These are phyloP conservation scores for Cyclotella atomus DNA, from an alignment of 108 stramenopile genomes.

Conservation along the genomic window DNA sequence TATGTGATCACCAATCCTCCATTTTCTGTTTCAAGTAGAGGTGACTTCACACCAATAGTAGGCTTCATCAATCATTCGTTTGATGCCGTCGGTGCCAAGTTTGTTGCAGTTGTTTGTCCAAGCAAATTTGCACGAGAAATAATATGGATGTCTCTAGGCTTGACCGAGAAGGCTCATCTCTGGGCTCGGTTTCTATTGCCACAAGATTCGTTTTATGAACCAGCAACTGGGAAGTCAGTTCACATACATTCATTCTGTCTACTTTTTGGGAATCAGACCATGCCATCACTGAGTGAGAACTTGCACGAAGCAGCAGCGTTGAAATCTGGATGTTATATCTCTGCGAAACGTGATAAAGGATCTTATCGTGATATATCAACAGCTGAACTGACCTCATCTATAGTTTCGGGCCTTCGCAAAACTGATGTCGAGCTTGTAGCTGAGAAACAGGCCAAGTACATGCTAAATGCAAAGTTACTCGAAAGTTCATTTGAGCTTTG, in stretches of 20 bases:
- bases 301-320: background rate
- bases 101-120: conserved; percentile 47
- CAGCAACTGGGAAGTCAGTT: conserved; percentile 20
- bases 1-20: conserved; percentile 56
- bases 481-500: conserved; percentile 33
- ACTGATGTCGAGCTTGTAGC: conserved; percentile 13
- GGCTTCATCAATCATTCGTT: conserved; percentile 49
- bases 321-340: conserved; percentile 3
- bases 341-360: conserved; percentile 42
- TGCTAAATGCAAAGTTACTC: conserved; percentile 27
- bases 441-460: conserved; percentile 18
- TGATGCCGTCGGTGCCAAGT: conserved; percentile 20
- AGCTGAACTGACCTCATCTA: conserved; percentile 23
- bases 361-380: conserved; percentile 36
- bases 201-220: conserved; percentile 51
- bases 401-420: conserved; percentile 23
- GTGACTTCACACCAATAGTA: conserved; percentile 46
- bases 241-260: conserved; percentile 47
- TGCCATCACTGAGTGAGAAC: background rate
- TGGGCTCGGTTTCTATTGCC: conserved; percentile 42
- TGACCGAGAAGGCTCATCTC: conserved; percentile 21
- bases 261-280: conserved; percentile 21
- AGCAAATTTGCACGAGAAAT: conserved; percentile 45
- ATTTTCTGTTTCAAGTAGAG: conserved; percentile 40
- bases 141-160: conserved; percentile 42